Conservation (phyloP, 2,329 filamentous ascomycete genomes). For the Colletotrichum zoysiae region DNA sequence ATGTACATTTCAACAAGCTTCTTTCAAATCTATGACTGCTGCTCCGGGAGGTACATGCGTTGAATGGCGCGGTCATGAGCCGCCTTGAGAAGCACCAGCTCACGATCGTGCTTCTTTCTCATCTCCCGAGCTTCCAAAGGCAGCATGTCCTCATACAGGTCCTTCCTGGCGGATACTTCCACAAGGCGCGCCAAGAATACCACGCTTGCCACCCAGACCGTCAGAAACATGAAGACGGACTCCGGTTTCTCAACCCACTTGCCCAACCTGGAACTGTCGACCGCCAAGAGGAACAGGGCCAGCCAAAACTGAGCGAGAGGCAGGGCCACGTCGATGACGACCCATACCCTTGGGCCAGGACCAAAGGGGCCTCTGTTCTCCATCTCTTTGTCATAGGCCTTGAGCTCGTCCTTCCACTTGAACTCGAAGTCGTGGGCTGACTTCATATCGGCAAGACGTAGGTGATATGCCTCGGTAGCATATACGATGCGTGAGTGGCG, state of each 20-base stretch:
- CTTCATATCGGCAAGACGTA: slow-evolving; percentile 22
- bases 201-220: slow-evolving; percentile 2
- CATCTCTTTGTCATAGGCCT: slow-evolving; percentile 23
- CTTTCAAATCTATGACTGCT: not conserved
- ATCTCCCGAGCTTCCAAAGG: slow-evolving; percentile 31
- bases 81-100: slow-evolving; percentile 31
- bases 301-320: slow-evolving; percentile 4
- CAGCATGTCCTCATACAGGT: slow-evolving; percentile 30
- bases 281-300: not conserved
- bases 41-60: slow-evolving; percentile 22
- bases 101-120: slow-evolving; percentile 33
- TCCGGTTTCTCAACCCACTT: not conserved
- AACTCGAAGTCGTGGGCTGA: slow-evolving; percentile 35
- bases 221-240: slow-evolving; percentile 2
- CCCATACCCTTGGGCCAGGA: slow-evolving; percentile 17
- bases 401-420: slow-evolving; percentile 30
- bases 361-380: slow-evolving; percentile 18
- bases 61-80: slow-evolving; percentile 35
- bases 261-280: not conserved
- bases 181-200: not conserved
- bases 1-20: slow-evolving; percentile 5
- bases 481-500: slow-evolving; percentile 31
- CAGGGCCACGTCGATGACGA: slow-evolving; percentile 18
- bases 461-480: slow-evolving; percentile 35
- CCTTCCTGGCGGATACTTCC: slow-evolving; percentile 13